phyloP scores from a whole-genome alignment of 495 filamentous ascomycete species.

The Chlorociboria aeruginascens region DNA sequence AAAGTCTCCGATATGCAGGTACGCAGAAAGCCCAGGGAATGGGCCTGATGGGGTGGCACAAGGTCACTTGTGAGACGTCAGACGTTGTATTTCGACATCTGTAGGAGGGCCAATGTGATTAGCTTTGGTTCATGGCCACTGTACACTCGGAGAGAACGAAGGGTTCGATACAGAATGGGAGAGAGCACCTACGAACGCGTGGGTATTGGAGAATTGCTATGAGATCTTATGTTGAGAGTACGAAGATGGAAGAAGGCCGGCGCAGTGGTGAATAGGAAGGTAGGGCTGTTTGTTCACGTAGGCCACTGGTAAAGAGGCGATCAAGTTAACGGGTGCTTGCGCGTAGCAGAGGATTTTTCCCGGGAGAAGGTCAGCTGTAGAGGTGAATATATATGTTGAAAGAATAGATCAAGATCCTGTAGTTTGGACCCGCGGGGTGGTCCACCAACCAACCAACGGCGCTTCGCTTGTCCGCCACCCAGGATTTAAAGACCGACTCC shows the following conservation, averaged over 20 bases:
- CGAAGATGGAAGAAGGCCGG: background rate
- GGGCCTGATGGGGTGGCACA: slow-evolving; percentile 13
- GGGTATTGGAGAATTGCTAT: background rate
- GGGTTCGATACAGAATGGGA: background rate
- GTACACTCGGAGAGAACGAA: background rate
- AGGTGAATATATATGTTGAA: too few relatives aligned
- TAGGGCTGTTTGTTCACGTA: background rate
- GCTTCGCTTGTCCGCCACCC: too few relatives aligned
- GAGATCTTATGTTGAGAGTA: background rate
- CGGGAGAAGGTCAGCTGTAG: too few relatives aligned
- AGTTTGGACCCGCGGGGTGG: too few relatives aligned
- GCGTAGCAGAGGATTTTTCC: background rate
- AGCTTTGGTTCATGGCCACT: slow-evolving; percentile 1
- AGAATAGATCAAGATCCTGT: too few relatives aligned
- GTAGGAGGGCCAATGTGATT: background rate
- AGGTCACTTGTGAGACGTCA: slow-evolving; percentile 18
- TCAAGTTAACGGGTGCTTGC: background rate
- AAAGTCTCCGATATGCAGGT: slow-evolving; percentile 15
- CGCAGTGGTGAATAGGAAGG: background rate
- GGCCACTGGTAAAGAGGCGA: background rate
- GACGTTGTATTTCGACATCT: slow-evolving; percentile 6
- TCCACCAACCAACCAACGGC: too few relatives aligned
- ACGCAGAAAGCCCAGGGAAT: slow-evolving; percentile 7
- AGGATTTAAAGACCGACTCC: too few relatives aligned
- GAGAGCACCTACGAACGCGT: slow-evolving; percentile 2